Base-by-base conservation (phyloP, 129 eudicot species). In the Glebionis coronaria region DNA sequence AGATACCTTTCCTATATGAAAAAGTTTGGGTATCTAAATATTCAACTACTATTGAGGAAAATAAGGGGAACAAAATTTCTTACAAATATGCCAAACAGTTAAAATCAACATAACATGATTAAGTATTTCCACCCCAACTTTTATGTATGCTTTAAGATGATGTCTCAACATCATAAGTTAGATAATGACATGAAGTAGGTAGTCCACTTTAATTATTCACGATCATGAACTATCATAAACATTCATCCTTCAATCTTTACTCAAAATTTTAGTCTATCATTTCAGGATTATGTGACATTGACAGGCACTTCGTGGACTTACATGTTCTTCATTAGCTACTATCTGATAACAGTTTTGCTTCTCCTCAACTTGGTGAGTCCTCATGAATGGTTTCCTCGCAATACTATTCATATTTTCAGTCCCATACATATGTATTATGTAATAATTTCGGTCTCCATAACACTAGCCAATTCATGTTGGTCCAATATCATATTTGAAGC, bases 241-340 rank as follows among this genome's bases (percentile, higher is more conserved):
- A 9, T 9, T 8, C 7, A 1, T 8, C 9, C 2, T 35, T 35
- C 0, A 8, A 0, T 35, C 42, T 5, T 6, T 9, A 0, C 42
- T 1, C 7, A 31, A 31, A 0, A 5, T 1, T 31, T 1, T 14
- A 1, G 40, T 31, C 40, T 64, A 49, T 53, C 40, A 31, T 84
- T 84, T 57, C 95, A 91, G 97, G 75, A 81, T 70, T 94, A 94
- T 81, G 83, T 29, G 73, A 83, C 50, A 19, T 72, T 94, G 82
- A 84, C 95, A n/a, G 80, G 91, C 67, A 84, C 87, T 60, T 57
- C 79, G 42, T 94, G 97, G 97, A 66, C 79, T 29, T 82, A 81
- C 66, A 73, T 58, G 11, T 94, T 87, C 84, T 94, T 94, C 55
- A 27, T 87, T 73, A 94, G 97, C 90, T 94, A 82, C 90, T 94